These are phyloP conservation scores for Coemansia sp. DNA, from an alignment of 192 early-diverging fungal species.

Conservation along the genomic window DNA sequence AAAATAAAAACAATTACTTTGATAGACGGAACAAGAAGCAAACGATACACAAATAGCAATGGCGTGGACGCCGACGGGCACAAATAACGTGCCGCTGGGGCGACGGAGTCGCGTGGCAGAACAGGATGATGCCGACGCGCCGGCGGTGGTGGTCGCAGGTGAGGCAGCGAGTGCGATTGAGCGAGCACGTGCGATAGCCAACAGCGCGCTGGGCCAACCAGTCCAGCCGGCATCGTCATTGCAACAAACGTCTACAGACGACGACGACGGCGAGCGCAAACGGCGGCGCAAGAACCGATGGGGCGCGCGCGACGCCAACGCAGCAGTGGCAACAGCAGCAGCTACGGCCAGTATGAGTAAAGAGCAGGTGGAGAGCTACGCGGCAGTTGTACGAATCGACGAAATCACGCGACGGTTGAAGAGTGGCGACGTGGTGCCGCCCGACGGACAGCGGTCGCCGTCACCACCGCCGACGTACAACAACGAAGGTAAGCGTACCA, in stretches of 20 bases:
- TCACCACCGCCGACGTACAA: slow-evolving; percentile 94
- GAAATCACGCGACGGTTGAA: slow-evolving; percentile 83
- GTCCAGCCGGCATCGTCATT: not conserved
- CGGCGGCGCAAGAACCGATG: slow-evolving; percentile 85
- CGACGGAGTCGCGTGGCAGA: slow-evolving; percentile 27
- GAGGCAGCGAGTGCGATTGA: slow-evolving; percentile 36
- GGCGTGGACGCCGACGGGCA: slow-evolving; percentile 52
- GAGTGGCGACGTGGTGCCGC: slow-evolving; percentile 80
- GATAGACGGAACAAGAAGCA: not conserved
- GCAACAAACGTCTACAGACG: not conserved
- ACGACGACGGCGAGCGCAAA: slow-evolving; percentile 55
- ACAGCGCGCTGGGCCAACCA: slow-evolving; percentile 23
- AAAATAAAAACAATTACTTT: no score
- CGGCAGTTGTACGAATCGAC: slow-evolving; percentile 84
- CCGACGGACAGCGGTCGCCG: slow-evolving; percentile 72
- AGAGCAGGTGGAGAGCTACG: slow-evolving; percentile 71
- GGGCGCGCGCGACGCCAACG: slow-evolving; percentile 74
- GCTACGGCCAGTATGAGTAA: slow-evolving; percentile 73
- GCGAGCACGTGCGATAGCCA: slow-evolving; percentile 51
- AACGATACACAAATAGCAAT: slow-evolving; percentile 13
- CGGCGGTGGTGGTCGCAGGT: not conserved
- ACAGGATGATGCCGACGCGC: slow-evolving; percentile 2
- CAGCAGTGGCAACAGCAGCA: slow-evolving; percentile 74
- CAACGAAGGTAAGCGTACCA: slow-evolving; percentile 90
- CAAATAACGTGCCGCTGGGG: slow-evolving; percentile 51